Evolutionary conservation across 495 filamentous ascomycete species (phyloP).

Genomic region (Hypomontagnella submonticulosa): DNA sequence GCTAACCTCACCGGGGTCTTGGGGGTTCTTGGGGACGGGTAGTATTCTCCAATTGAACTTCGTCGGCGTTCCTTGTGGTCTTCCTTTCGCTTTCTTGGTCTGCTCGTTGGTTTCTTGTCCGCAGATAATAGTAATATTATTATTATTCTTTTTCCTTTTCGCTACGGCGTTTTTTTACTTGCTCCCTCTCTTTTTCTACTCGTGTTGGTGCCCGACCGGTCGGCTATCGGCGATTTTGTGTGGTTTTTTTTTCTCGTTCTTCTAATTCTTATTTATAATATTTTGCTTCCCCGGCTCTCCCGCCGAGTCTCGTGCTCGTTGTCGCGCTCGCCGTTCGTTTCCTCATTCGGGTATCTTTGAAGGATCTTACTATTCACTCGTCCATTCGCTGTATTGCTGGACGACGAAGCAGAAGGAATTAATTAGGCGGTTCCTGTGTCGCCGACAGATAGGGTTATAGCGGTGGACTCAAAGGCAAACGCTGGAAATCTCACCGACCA

Average conservation of each 20-base stretch:
- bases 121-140: too few relatives aligned
- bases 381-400: not conserved
- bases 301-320: conserved; percentile 22
- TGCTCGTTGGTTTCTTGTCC: conserved; percentile 30
- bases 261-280: conserved; percentile 14
- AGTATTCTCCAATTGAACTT: conserved; percentile 42
- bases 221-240: conserved; percentile 27
- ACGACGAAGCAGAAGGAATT: not conserved
- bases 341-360: conserved; percentile 31
- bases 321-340: conserved; percentile 17
- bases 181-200: conserved; percentile 18
- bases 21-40: conserved; percentile 10
- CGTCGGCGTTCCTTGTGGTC: conserved; percentile 32
- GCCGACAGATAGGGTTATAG: conserved; percentile 17
- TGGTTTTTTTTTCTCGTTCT: conserved; percentile 21
- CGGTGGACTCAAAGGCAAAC: not conserved
- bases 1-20: conserved; percentile 14
- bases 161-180: conserved; percentile 18
- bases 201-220: conserved; percentile 30
- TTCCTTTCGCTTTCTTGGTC: conserved; percentile 30
- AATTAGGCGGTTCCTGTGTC: conserved; percentile 20
- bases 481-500: not conserved
- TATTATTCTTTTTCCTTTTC: conserved; percentile 14
- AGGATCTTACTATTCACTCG: conserved; percentile 17
- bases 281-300: conserved; percentile 7